Evolutionary conservation across 306 rosid genomes (phyloP), one percentile per base, ranked within the genome.

Genomic region (Vigna hirtella): DNA sequence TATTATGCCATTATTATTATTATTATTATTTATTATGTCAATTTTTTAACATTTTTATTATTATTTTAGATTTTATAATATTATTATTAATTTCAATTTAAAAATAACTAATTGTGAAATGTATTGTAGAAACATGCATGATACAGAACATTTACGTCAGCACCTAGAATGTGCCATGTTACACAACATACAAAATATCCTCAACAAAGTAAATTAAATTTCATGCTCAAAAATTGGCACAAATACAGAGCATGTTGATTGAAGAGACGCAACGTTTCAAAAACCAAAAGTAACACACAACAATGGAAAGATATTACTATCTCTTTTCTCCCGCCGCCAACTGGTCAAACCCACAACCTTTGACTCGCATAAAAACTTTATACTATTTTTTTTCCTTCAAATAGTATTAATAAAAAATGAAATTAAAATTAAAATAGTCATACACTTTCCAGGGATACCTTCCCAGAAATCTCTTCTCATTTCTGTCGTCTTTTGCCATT

Each of bases 301-400:
- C 40, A 34, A 7, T 26, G 28, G 3, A 26, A 24, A 26, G 28
- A 38, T 40, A 7, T 2, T 45, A 2, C 9, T 45, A 1, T 45
- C 50, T 4, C 50, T 45, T 16, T 34, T 34, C 53, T 15, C 55
- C 59, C 20, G 93, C 96, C 91, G 95, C 98, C 93, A 85, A 43
- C 72, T 75, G 80, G 91, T 91, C 97, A 87, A 90, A 91, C 80
- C 79, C 93, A 87, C 89, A 83, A 77, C 74, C 65, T 91, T 86
- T 87, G 97, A 91, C 94, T 84, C 26, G 61, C 10, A 28, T 28
- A 73, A 17, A 32, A 73, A 53, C 8, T 3, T 13, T 59, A 16
- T 0, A 65, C 1, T 14, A 42, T 20, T 55, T 66, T 16, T 72
- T 51, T 2, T 2, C 28, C 38, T 55, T 0, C 7, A 4, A 9